Conservation (phyloP, 352 stramenopile species). For the Phytophthora boehmeriae region DNA sequence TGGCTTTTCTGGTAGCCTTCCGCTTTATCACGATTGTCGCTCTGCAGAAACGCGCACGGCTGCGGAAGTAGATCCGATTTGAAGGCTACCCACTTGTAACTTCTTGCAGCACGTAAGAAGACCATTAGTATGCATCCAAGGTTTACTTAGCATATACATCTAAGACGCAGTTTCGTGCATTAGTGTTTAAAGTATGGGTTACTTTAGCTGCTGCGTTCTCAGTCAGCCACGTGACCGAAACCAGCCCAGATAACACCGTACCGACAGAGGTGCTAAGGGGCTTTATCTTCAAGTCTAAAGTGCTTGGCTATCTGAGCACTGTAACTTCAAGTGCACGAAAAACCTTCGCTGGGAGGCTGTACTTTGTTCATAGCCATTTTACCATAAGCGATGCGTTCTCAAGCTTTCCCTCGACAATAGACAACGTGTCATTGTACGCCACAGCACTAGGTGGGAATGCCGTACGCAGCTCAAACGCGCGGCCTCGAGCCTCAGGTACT, state of each 20-base stretch:
- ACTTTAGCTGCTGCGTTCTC: constrained; percentile 6
- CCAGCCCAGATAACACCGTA: no score
- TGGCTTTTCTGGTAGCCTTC: constrained; percentile 24
- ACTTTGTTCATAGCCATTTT: constrained; percentile 57
- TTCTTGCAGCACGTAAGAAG: neutral
- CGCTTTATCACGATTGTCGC: constrained; percentile 22
- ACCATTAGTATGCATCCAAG: neutral
- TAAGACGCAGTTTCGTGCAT: constrained; percentile 22
- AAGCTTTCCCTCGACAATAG: constrained; percentile 69
- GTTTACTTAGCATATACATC: constrained; percentile 7
- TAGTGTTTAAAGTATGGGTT: constrained; percentile 15
- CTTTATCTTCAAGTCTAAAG: no score
- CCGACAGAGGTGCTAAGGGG: no score
- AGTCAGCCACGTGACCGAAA: neutral
- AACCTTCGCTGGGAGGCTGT: neutral
- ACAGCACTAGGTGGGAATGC: constrained; percentile 66
- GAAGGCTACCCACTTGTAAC: neutral
- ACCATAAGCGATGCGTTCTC: constrained; percentile 82
- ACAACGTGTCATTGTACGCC: constrained; percentile 52
- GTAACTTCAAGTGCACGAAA: neutral
- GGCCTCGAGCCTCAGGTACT: constrained; percentile 69
- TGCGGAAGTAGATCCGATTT: no score
- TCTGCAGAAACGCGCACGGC: constrained; percentile 17
- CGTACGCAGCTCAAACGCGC: constrained; percentile 78
- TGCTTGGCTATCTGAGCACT: no score